These are phyloP conservation scores for Boletus fagicola DNA, from an alignment of 768 basidiomycete species.

Conservation along the genomic window DNA sequence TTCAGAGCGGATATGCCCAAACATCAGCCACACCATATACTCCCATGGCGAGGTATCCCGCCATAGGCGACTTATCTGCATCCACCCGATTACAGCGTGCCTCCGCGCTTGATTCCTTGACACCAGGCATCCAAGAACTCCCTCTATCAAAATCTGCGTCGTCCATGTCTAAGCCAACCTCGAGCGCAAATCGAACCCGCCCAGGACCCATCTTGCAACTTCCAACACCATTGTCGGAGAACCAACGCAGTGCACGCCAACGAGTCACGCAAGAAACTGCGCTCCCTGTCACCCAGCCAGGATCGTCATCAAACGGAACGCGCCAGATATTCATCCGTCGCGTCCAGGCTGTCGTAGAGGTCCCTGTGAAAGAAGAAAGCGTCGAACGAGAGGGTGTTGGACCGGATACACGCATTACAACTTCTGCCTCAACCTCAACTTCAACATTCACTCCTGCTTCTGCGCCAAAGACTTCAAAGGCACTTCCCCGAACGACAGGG, in stretches of 20 bases:
- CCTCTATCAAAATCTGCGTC: constrained; percentile 33
- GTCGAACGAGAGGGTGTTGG: constrained; percentile 37
- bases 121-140: constrained; percentile 31
- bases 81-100: constrained; percentile 23
- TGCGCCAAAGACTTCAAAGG: constrained; percentile 13
- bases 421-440: constrained; percentile 15
- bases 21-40: constrained; percentile 31
- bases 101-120: constrained; percentile 19
- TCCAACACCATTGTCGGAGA: constrained; percentile 33
- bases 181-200: constrained; percentile 10
- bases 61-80: constrained; percentile 28
- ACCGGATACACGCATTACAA: constrained; percentile 1
- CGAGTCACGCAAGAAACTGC: constrained; percentile 14
- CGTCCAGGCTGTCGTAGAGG: constrained; percentile 57
- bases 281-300: constrained; percentile 1
- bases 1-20: constrained; percentile 17
- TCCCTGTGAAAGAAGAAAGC: constrained; percentile 65
- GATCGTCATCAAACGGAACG: constrained; percentile 10
- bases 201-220: constrained; percentile 19
- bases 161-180: constrained; percentile 25
- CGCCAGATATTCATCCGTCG: constrained; percentile 50
- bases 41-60: constrained; percentile 30
- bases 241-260: constrained; percentile 26
- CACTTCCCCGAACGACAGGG: background rate
- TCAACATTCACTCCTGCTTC: constrained; percentile 8